Conservation (phyloP, 2,329 filamentous ascomycete species). For the Aspergillus fijiensis region DNA sequence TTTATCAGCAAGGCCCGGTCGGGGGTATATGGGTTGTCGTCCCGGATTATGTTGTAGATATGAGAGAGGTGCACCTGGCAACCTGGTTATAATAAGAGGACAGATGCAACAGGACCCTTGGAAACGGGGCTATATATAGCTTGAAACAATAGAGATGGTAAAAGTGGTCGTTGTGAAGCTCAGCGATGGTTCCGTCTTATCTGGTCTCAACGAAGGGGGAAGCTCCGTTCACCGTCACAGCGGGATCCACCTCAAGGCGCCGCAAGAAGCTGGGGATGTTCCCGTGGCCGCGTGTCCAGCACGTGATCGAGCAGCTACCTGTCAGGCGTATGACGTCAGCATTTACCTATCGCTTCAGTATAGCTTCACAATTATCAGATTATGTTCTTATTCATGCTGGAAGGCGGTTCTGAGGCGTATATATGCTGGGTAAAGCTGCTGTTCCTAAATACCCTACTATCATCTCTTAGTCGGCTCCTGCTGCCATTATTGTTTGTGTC, state of each 20-base stretch:
- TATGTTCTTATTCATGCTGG: no score
- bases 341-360: not conserved
- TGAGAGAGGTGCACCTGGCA: not conserved
- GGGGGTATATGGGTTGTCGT: not conserved
- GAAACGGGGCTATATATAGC: not conserved
- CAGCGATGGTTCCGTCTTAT: conserved; percentile 2
- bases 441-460: no score
- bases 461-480: not conserved
- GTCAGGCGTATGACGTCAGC: conserved; percentile 12
- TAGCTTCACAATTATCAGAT: not conserved
- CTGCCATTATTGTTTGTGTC: not conserved
- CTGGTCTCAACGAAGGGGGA: conserved; percentile 12
- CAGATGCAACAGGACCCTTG: not conserved
- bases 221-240: conserved; percentile 4
- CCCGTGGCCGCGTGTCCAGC: conserved; percentile 14
- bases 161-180: not conserved
- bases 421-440: no score
- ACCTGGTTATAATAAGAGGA: not conserved
- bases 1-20: not conserved
- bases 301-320: conserved; percentile 12
- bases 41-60: not conserved
- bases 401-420: no score
- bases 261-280: conserved; percentile 8
- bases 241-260: conserved; percentile 10
- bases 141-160: not conserved